These are phyloP conservation scores for Austroboletus novae-zelandiae DNA, from an alignment of 1,284 basidiomycete genomes.

Conservation along the genomic window DNA sequence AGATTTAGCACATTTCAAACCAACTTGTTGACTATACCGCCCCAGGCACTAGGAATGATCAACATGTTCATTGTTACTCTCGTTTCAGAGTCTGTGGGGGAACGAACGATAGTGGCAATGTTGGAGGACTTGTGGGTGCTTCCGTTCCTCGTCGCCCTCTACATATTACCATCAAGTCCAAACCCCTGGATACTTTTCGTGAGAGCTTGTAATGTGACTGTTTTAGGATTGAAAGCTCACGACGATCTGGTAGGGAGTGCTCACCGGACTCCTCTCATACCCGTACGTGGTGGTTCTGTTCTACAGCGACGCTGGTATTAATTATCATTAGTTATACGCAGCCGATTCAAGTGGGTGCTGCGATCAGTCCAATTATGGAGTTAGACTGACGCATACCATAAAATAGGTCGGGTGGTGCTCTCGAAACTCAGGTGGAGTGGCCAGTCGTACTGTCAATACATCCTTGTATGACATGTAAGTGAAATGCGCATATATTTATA, in stretches of 20 bases:
- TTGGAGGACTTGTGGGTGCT: slow-evolving; percentile 46
- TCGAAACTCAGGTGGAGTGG: slow-evolving; percentile 52
- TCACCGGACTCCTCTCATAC: neutral
- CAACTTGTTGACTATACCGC: slow-evolving; percentile 61
- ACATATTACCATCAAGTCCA: slow-evolving; percentile 42
- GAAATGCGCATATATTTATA: neutral
- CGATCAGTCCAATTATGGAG: neutral
- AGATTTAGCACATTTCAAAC: slow-evolving; percentile 59
- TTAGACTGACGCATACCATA: neutral
- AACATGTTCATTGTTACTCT: slow-evolving; percentile 44
- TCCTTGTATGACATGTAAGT: slow-evolving; percentile 54
- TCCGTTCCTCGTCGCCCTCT: slow-evolving; percentile 51
- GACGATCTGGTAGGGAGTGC: slow-evolving; percentile 21
- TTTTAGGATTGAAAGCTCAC: neutral
- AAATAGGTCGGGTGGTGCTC: slow-evolving; percentile 53
- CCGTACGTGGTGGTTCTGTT: slow-evolving; percentile 27
- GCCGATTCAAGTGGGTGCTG: slow-evolving; percentile 33
- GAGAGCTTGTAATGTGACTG: slow-evolving; percentile 2
- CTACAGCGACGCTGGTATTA: too few relatives aligned
- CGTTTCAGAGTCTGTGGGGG: slow-evolving; percentile 45
- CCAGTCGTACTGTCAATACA: slow-evolving; percentile 54
- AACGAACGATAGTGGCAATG: slow-evolving; percentile 47
- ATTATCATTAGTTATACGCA: slow-evolving; percentile 27
- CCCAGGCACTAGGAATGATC: slow-evolving; percentile 40
- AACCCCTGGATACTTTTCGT: slow-evolving; percentile 51